phyloP scores from a whole-genome alignment of 352 stramenopile species.

The Phytophthora ohioensis region DNA sequence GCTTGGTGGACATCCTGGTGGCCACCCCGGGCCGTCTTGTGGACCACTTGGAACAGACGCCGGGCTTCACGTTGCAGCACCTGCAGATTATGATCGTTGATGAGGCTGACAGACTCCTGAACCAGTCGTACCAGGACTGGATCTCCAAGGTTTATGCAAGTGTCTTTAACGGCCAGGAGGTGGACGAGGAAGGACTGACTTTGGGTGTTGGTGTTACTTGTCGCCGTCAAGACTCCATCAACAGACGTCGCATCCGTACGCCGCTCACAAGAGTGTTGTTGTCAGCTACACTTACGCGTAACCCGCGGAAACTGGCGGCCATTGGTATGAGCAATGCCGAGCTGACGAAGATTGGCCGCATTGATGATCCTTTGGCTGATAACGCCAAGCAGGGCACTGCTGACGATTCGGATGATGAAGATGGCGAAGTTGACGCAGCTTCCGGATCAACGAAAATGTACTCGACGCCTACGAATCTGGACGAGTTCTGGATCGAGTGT shows the following conservation, averaged over 20 bases:
- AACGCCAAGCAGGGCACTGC: slow-evolving; percentile 68
- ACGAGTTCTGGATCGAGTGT: slow-evolving; percentile 94
- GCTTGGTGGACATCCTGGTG: slow-evolving; percentile 96
- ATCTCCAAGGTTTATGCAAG: slow-evolving; percentile 93
- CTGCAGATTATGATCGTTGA: slow-evolving; percentile 97
- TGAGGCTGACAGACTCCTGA: slow-evolving; percentile 97
- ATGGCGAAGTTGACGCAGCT: slow-evolving; percentile 35
- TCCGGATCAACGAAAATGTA: slow-evolving; percentile 63
- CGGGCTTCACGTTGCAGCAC: slow-evolving; percentile 98
- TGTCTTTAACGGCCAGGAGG: slow-evolving; percentile 77
- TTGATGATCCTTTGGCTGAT: slow-evolving; percentile 67
- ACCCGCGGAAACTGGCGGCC: slow-evolving; percentile 96
- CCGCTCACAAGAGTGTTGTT: slow-evolving; percentile 96
- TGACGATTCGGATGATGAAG: slow-evolving; percentile 39
- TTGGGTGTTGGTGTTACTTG: slow-evolving; percentile 57
- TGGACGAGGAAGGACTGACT: slow-evolving; percentile 41
- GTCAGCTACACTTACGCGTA: slow-evolving; percentile 97
- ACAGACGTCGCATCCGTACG: slow-evolving; percentile 77
- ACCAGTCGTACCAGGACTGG: slow-evolving; percentile 98
- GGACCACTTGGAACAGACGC: slow-evolving; percentile 97
- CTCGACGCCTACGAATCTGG: slow-evolving; percentile 77
- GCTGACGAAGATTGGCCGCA: slow-evolving; percentile 88
- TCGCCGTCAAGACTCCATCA: slow-evolving; percentile 80
- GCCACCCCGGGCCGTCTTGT: slow-evolving; percentile 97
- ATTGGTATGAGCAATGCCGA: slow-evolving; percentile 96